A percentile compares a stretch with the other conserved stretches of the same genome.
Evolutionary conservation across 495 filamentous ascomycete species (phyloP).

Genomic region (Lasiosphaeriaceae sp.): DNA sequence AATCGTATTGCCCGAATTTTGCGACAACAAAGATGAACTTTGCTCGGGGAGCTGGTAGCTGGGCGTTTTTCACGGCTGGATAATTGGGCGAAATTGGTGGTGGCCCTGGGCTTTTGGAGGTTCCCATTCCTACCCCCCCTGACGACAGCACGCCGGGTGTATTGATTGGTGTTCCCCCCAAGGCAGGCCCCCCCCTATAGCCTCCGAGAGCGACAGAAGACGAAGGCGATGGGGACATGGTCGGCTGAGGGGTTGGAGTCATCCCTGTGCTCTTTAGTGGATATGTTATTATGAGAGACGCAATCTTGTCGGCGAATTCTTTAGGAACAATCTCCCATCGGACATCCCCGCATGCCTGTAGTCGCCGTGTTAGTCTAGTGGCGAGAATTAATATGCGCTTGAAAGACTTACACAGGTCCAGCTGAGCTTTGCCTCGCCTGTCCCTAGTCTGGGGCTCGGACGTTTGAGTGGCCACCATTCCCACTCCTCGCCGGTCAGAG

Average conservation of each 20-base stretch:
- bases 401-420: conserved; percentile 7
- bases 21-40: conserved; percentile 1
- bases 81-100: too few relatives aligned
- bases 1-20: neutral
- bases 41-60: neutral
- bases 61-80: too few relatives aligned
- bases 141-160: too few relatives aligned
- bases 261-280: neutral
- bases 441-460: neutral
- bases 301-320: neutral
- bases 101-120: too few relatives aligned
- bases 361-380: too few relatives aligned
- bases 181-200: too few relatives aligned
- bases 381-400: too few relatives aligned
- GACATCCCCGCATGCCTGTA: neutral
- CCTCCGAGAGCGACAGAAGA: too few relatives aligned
- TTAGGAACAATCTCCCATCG: neutral
- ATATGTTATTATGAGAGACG: neutral
- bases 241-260: neutral
- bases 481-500: neutral
- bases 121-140: too few relatives aligned
- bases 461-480: neutral
- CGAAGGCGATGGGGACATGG: too few relatives aligned
- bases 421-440: neutral
- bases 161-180: too few relatives aligned